Evolutionary conservation across 306 rosid genomes (phyloP), one percentile per base, ranked within the genome.

Genomic region (Vigna radiata): DNA sequence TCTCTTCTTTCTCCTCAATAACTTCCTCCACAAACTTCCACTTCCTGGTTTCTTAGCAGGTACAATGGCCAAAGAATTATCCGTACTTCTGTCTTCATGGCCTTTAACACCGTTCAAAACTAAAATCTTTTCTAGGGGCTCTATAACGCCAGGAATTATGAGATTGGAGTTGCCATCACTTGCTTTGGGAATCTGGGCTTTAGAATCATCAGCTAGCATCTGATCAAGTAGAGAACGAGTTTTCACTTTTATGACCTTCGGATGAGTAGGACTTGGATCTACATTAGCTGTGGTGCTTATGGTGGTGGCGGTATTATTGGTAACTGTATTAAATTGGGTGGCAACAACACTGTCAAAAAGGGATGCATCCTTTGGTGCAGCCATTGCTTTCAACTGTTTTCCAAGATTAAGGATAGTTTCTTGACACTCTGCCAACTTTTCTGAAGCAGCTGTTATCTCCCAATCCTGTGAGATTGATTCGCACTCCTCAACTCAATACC

Each of bases 361-460:
- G 15, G 88, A 81, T 72, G 87, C 89, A 69, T 90, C 97, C 77
- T 80, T 90, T 75, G 98, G 94, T 31, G 88, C 17, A 77, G 94
- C 91, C 85, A 94, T 73, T 52, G 94, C 92, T 86, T 86, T 90
- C 85, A 94, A 82, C 83, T 94, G 98, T 87, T 90, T 94, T 21
- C 97, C 97, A 8, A 94, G 97, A 79, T 88, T 86, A 25, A 90
- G 84, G 82, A 94, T 94, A 31, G 97, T 91, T 87, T 90, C 96
- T 86, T 94, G 98, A 89, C 98, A 94, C 77, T 94, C 98, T 0
- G 97, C 97, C 85, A 94, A 73, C 86, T 91, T 94, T 79, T 91
- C 96, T 17, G 97, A 91, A 81, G 97, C 98, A 72, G 96, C 88
- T 77, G 98, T 84, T 79, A 94, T 91, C 87, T 91, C 97, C 90